Conservation (phyloP, 192 early-diverging fungal species). For the Podila epicladia region DNA sequence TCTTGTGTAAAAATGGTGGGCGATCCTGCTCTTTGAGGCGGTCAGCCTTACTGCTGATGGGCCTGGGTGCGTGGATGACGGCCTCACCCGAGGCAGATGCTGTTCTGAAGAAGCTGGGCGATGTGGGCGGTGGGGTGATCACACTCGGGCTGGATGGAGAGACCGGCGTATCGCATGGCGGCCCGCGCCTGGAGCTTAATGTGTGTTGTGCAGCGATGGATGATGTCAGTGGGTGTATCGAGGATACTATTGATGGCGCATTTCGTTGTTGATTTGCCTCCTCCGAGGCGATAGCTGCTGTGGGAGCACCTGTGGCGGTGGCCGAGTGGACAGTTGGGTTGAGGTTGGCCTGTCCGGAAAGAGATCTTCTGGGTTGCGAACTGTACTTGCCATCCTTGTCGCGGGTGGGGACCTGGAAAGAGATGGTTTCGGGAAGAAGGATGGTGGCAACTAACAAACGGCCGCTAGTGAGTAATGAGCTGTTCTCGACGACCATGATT, state of each 20-base stretch:
- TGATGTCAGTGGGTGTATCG: no score
- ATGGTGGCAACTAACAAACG: conserved; percentile 78
- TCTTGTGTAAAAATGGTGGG: conserved; percentile 28
- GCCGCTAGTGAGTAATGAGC: conserved; percentile 21
- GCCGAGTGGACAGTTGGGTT: not conserved
- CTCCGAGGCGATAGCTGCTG: not conserved
- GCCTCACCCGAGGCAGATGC: no score
- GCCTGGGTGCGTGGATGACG: no score
- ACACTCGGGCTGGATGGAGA: no score
- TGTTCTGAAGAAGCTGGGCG: no score
- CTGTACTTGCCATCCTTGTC: conserved; percentile 52
- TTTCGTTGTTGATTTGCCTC: no score
- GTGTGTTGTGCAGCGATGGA: no score
- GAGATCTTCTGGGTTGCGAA: not conserved
- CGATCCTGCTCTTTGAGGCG: not conserved
- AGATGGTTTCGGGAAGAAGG: conserved; percentile 79
- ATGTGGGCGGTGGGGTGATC: no score
- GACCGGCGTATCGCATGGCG: no score
- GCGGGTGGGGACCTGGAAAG: conserved; percentile 58
- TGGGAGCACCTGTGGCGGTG: conserved; percentile 18
- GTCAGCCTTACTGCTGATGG: conserved; percentile 9
- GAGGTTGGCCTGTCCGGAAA: not conserved
- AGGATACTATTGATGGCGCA: no score
- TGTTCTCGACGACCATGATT: no score
- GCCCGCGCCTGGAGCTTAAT: no score